Evolutionary conservation across 257 asterid species (phyloP), one percentile per base, ranked within the genome.

Genomic region (Ilex aquifolium): DNA sequence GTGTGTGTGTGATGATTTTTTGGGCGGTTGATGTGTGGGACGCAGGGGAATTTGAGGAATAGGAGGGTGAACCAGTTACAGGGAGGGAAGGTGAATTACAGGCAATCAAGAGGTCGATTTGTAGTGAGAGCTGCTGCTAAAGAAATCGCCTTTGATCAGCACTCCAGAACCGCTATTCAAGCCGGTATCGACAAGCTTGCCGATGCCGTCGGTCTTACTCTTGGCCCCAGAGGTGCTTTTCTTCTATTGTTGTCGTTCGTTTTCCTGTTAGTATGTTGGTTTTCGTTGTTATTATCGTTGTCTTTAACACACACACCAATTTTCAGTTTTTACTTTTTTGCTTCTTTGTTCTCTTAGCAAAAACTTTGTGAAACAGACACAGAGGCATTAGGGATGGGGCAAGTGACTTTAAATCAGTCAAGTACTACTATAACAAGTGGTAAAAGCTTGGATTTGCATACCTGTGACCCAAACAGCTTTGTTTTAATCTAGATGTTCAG

Each of bases 101-200:
- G 76, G 65, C 84, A 78, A 65, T 63, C 69, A 12, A 85, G 67
- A 68, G 85, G 72, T 56, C 83, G 95, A 72, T 82, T 85, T 69
- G 80, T 77, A 60, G 96, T 92, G 67, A 83, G 83, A 76, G 95
- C 97, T 39, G 74, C 76, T 66, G 91, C 97, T 55, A 92, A 89
- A 83, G 99, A 92, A 6, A 92, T 92, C 65, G 91, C 94, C 0
- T 92, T 93, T 75, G 99, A 81, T 78, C 99, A 93, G 81, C 68
- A 81, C 31, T 85, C 99, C 14, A 82, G 99, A 85, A 46, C 82
- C 55, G 95, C 97, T 30, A 86, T 89, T 81, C 99, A 93, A 72
- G 76, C 88, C 32, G 99, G 99, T 7, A 93, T 93, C 3, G 97
- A 93, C 68, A 93, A 93, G 80, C 91, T 92, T 8, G 95, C 97